phyloP scores from a whole-genome alignment of 495 filamentous ascomycete species.

The Trichoderma gamsii region DNA sequence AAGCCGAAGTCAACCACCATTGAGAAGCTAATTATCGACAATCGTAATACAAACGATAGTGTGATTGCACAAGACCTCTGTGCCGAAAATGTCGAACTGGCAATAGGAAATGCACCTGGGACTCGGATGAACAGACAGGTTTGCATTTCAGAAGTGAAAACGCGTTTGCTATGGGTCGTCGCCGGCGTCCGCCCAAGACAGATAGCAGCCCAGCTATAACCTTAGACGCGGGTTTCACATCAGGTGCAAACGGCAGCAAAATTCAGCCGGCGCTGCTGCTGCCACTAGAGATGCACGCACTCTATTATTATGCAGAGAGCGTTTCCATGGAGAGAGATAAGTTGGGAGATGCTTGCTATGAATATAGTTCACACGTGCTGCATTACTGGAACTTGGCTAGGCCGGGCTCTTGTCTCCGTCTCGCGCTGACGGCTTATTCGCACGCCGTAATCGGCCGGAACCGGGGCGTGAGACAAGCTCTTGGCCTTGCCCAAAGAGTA shows the following conservation, averaged over 20 bases:
- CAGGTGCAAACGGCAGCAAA: conserved; percentile 9
- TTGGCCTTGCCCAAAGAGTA: conserved; percentile 19
- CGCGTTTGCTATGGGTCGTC: conserved; percentile 29
- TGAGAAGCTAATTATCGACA: not conserved
- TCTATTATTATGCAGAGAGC: conserved; percentile 20
- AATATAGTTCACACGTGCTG: conserved; percentile 21
- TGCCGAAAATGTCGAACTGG: conserved; percentile 30
- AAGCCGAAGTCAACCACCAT: not conserved
- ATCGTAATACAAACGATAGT: not conserved
- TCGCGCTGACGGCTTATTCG: conserved; percentile 28
- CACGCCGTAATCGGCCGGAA: conserved; percentile 27
- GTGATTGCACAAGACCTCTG: not conserved
- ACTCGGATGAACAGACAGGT: conserved; percentile 24
- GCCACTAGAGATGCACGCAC: conserved; percentile 19
- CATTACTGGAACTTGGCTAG: conserved; percentile 18
- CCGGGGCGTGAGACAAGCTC: conserved; percentile 16
- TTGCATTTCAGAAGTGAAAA: conserved; percentile 32
- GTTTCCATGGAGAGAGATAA: conserved; percentile 20
- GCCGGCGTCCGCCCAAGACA: conserved; percentile 24
- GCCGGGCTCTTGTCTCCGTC: conserved; percentile 25
- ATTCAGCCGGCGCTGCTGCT: conserved; percentile 16
- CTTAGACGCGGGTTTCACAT: not conserved
- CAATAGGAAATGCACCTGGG: conserved; percentile 25
- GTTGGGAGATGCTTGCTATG: conserved; percentile 18
- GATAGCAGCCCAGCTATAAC: not conserved